Evolutionary conservation across 805 yeast species (phyloP).

Genomic region (Ogataea ramenticola): DNA sequence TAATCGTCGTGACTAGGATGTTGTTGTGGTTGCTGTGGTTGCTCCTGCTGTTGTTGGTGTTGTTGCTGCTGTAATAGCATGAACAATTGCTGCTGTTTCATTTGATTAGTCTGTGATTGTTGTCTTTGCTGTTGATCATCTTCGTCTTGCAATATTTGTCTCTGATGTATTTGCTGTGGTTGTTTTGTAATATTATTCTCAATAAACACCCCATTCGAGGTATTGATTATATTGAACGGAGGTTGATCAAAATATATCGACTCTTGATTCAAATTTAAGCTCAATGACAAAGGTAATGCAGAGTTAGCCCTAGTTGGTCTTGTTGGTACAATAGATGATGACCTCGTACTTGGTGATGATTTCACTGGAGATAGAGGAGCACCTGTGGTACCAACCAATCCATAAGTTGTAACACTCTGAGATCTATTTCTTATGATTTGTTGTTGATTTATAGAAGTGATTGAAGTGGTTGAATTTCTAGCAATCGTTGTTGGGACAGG

Average conservation of each 20-base stretch:
- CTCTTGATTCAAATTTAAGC: neutral
- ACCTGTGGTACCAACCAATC: neutral
- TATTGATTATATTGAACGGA: neutral
- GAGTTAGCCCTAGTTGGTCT: neutral
- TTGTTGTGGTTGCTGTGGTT: too few relatives aligned
- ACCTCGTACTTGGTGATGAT: neutral
- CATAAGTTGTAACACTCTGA: slow-evolving; percentile 7
- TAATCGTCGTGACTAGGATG: too few relatives aligned
- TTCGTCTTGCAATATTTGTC: too few relatives aligned
- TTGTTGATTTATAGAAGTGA: slow-evolving; percentile 1
- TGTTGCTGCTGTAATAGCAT: too few relatives aligned
- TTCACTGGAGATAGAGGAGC: neutral
- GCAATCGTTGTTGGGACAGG: slow-evolving; percentile 3
- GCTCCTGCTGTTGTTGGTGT: too few relatives aligned
- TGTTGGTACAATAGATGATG: neutral
- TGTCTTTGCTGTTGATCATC: too few relatives aligned
- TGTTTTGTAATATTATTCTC: too few relatives aligned
- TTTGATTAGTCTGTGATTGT: too few relatives aligned
- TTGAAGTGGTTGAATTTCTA: neutral
- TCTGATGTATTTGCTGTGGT: too few relatives aligned
- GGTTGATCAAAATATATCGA: neutral
- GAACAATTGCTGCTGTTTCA: too few relatives aligned
- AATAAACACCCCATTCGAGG: too few relatives aligned
- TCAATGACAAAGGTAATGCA: neutral
- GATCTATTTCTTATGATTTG: slow-evolving; percentile 12